Conservation (phyloP, 441 rosid genomes). For the Viola pubescens region DNA sequence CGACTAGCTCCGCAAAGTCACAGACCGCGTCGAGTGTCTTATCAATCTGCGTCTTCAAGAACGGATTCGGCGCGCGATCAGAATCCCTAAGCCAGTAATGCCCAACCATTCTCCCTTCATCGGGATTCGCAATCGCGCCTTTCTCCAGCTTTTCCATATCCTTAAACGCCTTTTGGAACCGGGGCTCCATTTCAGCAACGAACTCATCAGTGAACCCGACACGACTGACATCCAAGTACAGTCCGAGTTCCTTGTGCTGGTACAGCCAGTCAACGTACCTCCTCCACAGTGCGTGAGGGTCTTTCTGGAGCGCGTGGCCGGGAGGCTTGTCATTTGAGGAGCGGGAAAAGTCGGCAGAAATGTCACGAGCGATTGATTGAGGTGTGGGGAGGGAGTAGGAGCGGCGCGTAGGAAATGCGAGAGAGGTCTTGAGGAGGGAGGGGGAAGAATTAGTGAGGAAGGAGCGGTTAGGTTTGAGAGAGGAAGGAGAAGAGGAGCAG, state of each 20-base stretch:
- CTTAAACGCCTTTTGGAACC: slow-evolving; percentile 57
- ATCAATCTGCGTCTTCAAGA: slow-evolving; percentile 55
- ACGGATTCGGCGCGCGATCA: slow-evolving; percentile 51
- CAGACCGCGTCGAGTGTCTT: slow-evolving; percentile 59
- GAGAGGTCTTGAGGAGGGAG: slow-evolving; percentile 14
- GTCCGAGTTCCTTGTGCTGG: slow-evolving; percentile 84
- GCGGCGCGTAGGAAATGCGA: slow-evolving; percentile 24
- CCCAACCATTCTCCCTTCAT: slow-evolving; percentile 98
- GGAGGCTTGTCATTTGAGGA: slow-evolving; percentile 22
- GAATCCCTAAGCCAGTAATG: slow-evolving; percentile 90
- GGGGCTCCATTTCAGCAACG: slow-evolving; percentile 63
- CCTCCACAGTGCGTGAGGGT: slow-evolving; percentile 55
- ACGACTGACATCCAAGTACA: slow-evolving; percentile 79
- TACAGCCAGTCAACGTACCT: slow-evolving; percentile 88
- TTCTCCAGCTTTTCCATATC: slow-evolving; percentile 83
- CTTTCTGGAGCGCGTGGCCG: slow-evolving; percentile 48
- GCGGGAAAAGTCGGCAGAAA: slow-evolving; percentile 35
- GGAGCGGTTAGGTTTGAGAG: slow-evolving; percentile 34
- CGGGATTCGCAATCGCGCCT: slow-evolving; percentile 95
- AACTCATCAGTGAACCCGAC: slow-evolving; percentile 78
- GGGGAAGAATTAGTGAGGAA: slow-evolving; percentile 23
- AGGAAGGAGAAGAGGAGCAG: slow-evolving; percentile 34
- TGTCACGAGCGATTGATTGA: slow-evolving; percentile 50
- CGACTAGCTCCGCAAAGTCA: slow-evolving; percentile 55
- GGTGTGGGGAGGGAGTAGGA: slow-evolving; percentile 9